Evolutionary conservation across 768 basidiomycete genomes (phyloP), one percentile per base, ranked within the genome.

Genomic region (Stropharia rugosoannulata): DNA sequence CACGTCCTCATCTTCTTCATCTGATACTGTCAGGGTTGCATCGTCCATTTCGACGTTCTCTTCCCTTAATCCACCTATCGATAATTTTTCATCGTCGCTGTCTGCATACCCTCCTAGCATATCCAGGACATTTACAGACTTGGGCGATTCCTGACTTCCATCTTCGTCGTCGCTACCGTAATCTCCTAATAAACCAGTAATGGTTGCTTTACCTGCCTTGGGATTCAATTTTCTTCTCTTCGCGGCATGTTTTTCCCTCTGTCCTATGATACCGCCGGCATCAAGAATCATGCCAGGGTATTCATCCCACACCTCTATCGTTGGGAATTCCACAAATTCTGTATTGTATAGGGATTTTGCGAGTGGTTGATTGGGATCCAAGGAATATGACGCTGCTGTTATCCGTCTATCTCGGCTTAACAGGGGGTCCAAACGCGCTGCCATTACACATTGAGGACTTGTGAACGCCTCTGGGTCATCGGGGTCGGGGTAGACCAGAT

Each of bases 241-340:
- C 50, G 64, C 59, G 39, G 64, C 65, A 49, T 70, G 72, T 57
- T 77, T 72, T 12, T 68, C 70, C 38, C 67, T 61, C 27, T 75
- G 73, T 42, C 65, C 70, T 36, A 81, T 63, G 4, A 71, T 59
- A 2, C 85, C 85, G 45, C 76, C 67, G 41, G 76, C 75, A 55
- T 88, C 80, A 13, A 89, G 73, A n/a, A 91, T 63, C 8, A 74
- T 74, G 6, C 84, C 87, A 7, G 68, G 70, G 68, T 92, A 94
- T 29, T 84, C 80, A 45, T 87, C 82, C 76, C 86, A 87, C 5
- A 95, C 69, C 53, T 93, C 87, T 43, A 96, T 83, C 1, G 85
- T 86, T 6, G 94, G 94, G 64, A 83, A 96, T 68, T 96, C 94
- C 32, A 89, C 79, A 68, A 94, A 93, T 27, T 82, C 74, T 41